Evolutionary conservation across 176 grass and related monocot genomes (phyloP).

Genomic region (Aechmea fasciata): DNA sequence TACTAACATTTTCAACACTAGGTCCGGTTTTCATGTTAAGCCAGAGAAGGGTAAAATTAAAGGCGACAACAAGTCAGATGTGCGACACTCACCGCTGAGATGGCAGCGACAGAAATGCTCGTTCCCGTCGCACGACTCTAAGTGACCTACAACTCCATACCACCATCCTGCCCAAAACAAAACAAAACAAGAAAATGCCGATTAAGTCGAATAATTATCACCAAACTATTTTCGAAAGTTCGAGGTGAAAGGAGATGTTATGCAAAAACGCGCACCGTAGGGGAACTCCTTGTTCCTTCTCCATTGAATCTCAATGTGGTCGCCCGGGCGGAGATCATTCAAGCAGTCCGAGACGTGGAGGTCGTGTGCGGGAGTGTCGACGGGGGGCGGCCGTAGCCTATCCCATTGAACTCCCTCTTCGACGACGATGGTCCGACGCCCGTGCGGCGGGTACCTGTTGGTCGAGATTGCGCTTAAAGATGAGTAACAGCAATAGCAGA

Average conservation of each 20-base stretch:
- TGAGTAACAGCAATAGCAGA: neutral
- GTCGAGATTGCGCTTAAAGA: neutral
- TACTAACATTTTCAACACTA: neutral
- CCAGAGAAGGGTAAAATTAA: neutral
- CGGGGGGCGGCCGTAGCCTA: constrained; percentile 48
- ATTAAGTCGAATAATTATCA: neutral
- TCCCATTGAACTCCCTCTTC: constrained; percentile 65
- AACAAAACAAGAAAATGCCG: neutral
- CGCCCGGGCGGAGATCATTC: constrained; percentile 41
- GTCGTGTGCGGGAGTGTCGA: constrained; percentile 46
- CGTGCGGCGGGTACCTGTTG: constrained; percentile 73
- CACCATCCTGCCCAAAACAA: constrained; percentile 60
- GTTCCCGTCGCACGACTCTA: constrained; percentile 42
- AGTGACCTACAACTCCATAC: constrained; percentile 80
- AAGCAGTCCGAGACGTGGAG: constrained; percentile 57
- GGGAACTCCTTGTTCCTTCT: constrained; percentile 90
- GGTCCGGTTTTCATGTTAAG: neutral
- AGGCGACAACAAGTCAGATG: neutral
- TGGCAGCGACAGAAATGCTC: constrained; percentile 71
- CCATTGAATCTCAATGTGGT: constrained; percentile 90
- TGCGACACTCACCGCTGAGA: neutral
- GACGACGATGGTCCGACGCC: constrained; percentile 43
- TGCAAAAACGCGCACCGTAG: constrained; percentile 33
- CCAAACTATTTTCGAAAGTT: neutral
- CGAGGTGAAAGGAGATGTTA: neutral